These are phyloP conservation scores for Diaporthe sp. DNA, from an alignment of 2,329 filamentous ascomycete species.

Conservation along the genomic window DNA sequence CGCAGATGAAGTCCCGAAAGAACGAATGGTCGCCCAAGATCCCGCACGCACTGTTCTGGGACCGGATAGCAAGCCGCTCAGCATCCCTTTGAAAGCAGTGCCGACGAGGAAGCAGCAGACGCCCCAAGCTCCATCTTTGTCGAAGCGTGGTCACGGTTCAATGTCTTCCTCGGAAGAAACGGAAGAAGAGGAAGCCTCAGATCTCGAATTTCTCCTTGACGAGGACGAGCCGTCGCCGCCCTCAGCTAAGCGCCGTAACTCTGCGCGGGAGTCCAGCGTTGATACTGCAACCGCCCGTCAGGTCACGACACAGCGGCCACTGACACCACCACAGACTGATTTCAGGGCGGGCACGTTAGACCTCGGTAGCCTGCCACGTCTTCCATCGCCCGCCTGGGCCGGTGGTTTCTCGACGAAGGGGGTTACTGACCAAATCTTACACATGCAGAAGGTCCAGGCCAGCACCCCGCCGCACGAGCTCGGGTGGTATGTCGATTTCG, in stretches of 20 bases:
- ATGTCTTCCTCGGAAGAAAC: conserved; percentile 46
- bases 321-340: conserved; percentile 42
- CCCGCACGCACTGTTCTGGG: conserved; percentile 35
- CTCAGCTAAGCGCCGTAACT: conserved; percentile 18
- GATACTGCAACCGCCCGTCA: conserved; percentile 19
- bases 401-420: conserved; percentile 68
- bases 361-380: conserved; percentile 67
- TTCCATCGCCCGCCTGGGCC: conserved; percentile 75
- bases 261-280: conserved; percentile 32
- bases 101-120: conserved; percentile 29
- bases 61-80: conserved; percentile 25
- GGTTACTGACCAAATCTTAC: conserved; percentile 72
- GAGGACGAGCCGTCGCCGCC: conserved; percentile 32
- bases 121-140: not conserved
- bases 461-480: conserved; percentile 70
- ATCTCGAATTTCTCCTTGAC: conserved; percentile 49
- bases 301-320: conserved; percentile 22
- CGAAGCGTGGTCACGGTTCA: conserved; percentile 39
- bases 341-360: conserved; percentile 78
- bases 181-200: conserved; percentile 55
- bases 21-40: conserved; percentile 35
- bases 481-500: conserved; percentile 84
- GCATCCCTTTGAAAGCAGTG: conserved; percentile 48
- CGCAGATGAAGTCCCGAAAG: not conserved
- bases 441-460: conserved; percentile 72